Conservation (phyloP, 768 basidiomycete genomes). For the Mycena polygramma region DNA sequence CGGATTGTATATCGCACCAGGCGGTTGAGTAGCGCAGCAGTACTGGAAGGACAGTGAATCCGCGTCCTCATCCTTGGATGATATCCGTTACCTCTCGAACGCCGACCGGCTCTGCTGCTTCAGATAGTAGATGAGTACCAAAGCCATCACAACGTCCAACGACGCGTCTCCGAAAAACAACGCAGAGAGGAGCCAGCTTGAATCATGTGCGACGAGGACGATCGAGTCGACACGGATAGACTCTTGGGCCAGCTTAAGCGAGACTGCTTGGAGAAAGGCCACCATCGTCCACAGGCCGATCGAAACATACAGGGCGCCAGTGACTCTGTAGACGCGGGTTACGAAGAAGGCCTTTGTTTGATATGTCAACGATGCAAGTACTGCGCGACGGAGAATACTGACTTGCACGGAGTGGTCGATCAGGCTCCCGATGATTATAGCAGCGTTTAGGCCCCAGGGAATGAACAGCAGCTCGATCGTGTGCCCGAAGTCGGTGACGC, state of each 20-base stretch:
- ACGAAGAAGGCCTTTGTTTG: constrained; percentile 22
- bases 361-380: neutral
- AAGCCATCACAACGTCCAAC: constrained; percentile 16
- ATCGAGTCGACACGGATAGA: constrained; percentile 16
- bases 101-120: constrained; percentile 11
- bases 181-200: neutral
- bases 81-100: constrained; percentile 2
- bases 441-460: neutral
- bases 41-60: constrained; percentile 1
- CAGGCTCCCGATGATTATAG: constrained; percentile 5
- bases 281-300: constrained; percentile 16
- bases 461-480: constrained; percentile 11
- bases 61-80: no score
- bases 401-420: constrained; percentile 23
- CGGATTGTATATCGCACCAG: constrained; percentile 19
- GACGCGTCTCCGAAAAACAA: constrained; percentile 29
- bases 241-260: neutral
- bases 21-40: constrained; percentile 10
- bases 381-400: neutral
- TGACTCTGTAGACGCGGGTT: constrained; percentile 9
- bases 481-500: constrained; percentile 26
- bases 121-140: constrained; percentile 16
- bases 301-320: constrained; percentile 18
- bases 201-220: neutral
- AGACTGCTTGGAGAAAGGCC: constrained; percentile 15